These are phyloP conservation scores for Ogataea salicorniae DNA, from an alignment of 805 yeast genomes.

Conservation along the genomic window DNA sequence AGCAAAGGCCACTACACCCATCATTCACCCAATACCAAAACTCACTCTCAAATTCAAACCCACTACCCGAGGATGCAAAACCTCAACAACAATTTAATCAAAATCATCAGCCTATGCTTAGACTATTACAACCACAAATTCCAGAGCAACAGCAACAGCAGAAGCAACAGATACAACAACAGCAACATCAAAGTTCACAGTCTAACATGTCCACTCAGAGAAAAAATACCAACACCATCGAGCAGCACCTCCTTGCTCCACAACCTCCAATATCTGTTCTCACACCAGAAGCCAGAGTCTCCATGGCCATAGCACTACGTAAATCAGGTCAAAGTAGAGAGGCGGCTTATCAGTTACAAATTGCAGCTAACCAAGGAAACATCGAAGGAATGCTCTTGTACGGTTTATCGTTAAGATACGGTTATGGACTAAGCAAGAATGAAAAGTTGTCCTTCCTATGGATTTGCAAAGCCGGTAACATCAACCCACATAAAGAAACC, in stretches of 20 bases:
- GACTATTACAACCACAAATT: neutral
- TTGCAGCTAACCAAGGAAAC: constrained; percentile 58
- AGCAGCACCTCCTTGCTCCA: neutral
- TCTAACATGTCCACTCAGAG: neutral
- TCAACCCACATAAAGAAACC: constrained; percentile 19
- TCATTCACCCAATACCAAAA: too few species aligned
- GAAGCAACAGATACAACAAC: neutral
- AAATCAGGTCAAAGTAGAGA: constrained; percentile 58
- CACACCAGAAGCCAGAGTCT: constrained; percentile 31
- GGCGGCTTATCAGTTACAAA: constrained; percentile 61
- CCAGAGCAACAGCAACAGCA: neutral
- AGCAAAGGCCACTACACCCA: too few species aligned
- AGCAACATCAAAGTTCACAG: neutral
- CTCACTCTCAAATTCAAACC: too few species aligned
- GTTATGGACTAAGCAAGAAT: constrained; percentile 62
- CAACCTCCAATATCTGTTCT: constrained; percentile 8
- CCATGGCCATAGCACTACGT: constrained; percentile 45
- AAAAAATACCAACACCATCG: neutral
- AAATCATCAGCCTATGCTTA: too few species aligned
- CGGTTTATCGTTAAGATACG: constrained; percentile 60
- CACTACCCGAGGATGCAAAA: too few species aligned
- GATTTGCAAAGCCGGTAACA: constrained; percentile 49
- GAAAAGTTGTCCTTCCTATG: constrained; percentile 51
- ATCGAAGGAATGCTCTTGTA: constrained; percentile 65
- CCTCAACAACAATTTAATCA: too few species aligned